Evolutionary conservation across 2,329 filamentous ascomycete species (phyloP), one percentile per base, ranked within the genome.

Genomic region (Fusarium phyllophilum): DNA sequence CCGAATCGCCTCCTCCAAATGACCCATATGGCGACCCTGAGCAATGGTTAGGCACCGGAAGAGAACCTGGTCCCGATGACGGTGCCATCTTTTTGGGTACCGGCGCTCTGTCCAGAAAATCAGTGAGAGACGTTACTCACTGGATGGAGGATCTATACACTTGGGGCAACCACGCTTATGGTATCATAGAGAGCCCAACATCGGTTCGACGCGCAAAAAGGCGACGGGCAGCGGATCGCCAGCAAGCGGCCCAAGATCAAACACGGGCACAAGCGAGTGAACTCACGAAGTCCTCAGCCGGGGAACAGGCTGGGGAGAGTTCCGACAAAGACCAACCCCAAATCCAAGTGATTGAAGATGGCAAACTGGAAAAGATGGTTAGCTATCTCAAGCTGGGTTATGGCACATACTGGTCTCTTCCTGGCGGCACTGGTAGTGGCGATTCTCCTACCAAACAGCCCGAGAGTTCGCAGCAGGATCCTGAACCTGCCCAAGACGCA

Each of bases 61-160:
- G 86, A 60, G 88, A 91, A 68, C 90, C 93, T 8, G 86, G 87
- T 4, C 88, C 92, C 14, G 89, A 93, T 64, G 96, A 98, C 80
- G 96, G 96, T 24, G 90, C 94, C 13, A 89, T 98, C 39, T 98
- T 98, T 78, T 88, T 96, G 12, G 96, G 96, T 0, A 87, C 92
- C 2, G 94, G 94, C 7, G 89, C 90, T 13, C 81, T 98, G 49
- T 92, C 93, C 18, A 88, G 90, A 61, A 87, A 87, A 24, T 96
- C 94, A 0, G 79, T 97, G 51, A 87, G 91, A 54, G 90, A 92
- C 76, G 80, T 98, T 33, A 92, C 93, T 3, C 89, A 92, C 62
- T 98, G 96, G 96, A 92, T 96, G 87, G 93, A 97, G 81, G 93
- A 94, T 78, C 87, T 98, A 6, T 97, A 96, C 81, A 91, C 87